Conservation (phyloP, 1,284 basidiomycete genomes). For the Trichosporon faecale region DNA sequence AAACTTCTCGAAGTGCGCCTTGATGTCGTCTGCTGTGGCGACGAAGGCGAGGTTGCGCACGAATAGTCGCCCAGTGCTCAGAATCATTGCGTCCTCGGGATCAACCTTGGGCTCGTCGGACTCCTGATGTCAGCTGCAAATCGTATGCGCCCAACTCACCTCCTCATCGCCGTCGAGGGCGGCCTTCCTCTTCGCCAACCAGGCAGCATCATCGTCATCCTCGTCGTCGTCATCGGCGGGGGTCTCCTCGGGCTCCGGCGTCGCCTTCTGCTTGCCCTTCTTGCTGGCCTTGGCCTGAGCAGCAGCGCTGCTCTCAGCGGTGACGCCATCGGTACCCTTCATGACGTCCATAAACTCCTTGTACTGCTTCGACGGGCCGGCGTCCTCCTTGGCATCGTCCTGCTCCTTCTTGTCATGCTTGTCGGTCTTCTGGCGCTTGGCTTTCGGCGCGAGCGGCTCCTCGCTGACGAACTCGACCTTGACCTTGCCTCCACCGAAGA, state of each 20-base stretch:
- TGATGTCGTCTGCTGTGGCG: constrained; percentile 70
- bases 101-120: constrained; percentile 21
- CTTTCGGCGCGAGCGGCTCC: constrained; percentile 53
- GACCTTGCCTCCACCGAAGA: constrained; percentile 69
- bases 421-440: constrained; percentile 27
- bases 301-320: constrained; percentile 36
- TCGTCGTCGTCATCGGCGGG: constrained; percentile 12
- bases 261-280: constrained; percentile 57
- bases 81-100: constrained; percentile 61
- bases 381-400: constrained; percentile 20
- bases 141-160: constrained; percentile 14
- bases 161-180: constrained; percentile 31
- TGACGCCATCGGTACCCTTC: constrained; percentile 45
- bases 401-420: constrained; percentile 16
- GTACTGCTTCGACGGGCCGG: constrained; percentile 63
- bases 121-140: background rate
- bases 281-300: constrained; percentile 49
- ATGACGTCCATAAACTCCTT: constrained; percentile 56
- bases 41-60: constrained; percentile 86
- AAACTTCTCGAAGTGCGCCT: constrained; percentile 65
- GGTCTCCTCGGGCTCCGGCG: background rate
- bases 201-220: constrained; percentile 55
- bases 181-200: constrained; percentile 58
- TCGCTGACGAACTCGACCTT: constrained; percentile 70
- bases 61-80: constrained; percentile 78